Percentiles rank a stretch among this genome's conserved stretches.
Evolutionary conservation across 2,329 filamentous ascomycete species (phyloP).

Genomic region (Bimuria novae-zelandiae): DNA sequence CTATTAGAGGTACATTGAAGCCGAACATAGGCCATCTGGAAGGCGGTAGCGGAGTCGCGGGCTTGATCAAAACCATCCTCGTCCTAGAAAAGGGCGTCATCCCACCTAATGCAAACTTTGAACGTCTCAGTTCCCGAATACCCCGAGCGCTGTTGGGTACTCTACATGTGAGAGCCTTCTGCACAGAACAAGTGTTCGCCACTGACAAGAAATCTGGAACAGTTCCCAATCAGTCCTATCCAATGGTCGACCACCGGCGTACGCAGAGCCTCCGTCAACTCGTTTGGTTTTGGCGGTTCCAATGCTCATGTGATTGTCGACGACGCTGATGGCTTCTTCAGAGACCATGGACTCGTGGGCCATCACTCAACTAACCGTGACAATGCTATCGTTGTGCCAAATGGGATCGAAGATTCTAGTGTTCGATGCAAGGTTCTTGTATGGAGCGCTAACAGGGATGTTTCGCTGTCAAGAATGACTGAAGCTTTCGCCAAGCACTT

Average conservation of each 20-base stretch:
- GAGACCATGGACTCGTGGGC: background rate
- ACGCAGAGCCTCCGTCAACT: conserved; percentile 7
- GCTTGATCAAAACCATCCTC: conserved; percentile 43
- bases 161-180: conserved; percentile 19
- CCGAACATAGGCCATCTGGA: conserved; percentile 50
- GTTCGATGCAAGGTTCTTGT: no score
- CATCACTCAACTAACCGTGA: no score
- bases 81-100: conserved; percentile 42
- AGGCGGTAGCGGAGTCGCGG: conserved; percentile 41
- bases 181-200: no score
- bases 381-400: no score
- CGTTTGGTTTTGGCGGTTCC: conserved; percentile 13
- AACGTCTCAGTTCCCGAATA: conserved; percentile 9
- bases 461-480: no score
- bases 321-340: background rate
- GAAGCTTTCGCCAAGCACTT: background rate
- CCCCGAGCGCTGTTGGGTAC: conserved; percentile 11
- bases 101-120: conserved; percentile 24
- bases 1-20: conserved; percentile 25
- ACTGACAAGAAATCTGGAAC: background rate
- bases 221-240: background rate
- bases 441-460: no score
- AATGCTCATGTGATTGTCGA: conserved; percentile 8
- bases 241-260: background rate
- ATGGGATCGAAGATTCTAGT: no score